These are phyloP conservation scores for Chaetomiaceae sp. DNA, from an alignment of 2,329 filamentous ascomycete genomes.

Conservation along the genomic window DNA sequence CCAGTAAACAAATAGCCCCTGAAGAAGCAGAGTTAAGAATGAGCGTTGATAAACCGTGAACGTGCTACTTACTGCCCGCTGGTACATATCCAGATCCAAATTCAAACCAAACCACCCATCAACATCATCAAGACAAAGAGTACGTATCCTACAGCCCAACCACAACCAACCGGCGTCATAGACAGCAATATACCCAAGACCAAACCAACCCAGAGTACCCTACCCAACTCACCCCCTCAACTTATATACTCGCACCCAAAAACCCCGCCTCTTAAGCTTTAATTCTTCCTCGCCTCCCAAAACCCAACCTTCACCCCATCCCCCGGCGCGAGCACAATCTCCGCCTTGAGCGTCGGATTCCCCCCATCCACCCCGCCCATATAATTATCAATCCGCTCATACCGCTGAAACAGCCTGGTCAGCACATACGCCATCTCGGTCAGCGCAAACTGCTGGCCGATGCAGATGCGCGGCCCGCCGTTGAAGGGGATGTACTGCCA, in stretches of 20 bases:
- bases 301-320: constrained; percentile 56
- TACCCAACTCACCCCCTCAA: not conserved
- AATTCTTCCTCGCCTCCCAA: constrained; percentile 40
- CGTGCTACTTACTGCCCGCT: no score
- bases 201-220: not conserved
- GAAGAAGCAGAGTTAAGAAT: no score
- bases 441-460: constrained; percentile 76
- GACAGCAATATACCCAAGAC: not conserved
- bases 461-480: constrained; percentile 67
- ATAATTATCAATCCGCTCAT: constrained; percentile 55
- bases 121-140: not conserved
- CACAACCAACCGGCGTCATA: not conserved
- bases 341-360: constrained; percentile 48
- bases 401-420: constrained; percentile 67
- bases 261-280: not conserved
- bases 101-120: not conserved
- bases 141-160: not conserved
- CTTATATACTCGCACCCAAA: no score
- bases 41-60: no score
- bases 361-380: constrained; percentile 54
- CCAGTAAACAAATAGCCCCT: no score
- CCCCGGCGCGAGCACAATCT: constrained; percentile 56
- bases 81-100: no score
- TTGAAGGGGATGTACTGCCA: constrained; percentile 76
- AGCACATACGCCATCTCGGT: constrained; percentile 73